Evolutionary conservation across 805 yeast genomes (phyloP), one percentile per base, ranked within the genome.

Genomic region (Candida rishiriensis): DNA sequence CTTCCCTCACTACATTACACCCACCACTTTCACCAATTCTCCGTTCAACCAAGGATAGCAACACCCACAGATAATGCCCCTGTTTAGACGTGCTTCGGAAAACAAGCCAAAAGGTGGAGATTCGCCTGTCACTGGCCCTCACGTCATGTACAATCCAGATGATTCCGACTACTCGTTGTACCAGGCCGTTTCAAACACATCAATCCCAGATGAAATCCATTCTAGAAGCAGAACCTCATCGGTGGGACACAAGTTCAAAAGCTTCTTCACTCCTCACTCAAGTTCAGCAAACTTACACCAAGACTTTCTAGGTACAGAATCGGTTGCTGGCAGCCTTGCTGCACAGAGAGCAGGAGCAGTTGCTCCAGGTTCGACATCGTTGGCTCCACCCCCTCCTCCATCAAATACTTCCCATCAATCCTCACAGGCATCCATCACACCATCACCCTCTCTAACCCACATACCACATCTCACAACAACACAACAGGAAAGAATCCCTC

Each of bases 221-320:
- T 36, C 50, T n/a, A 44, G 68, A 34, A 47, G 55, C 17, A 53
- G 64, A 34, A 39, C 53, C 28, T 41, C 57, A 3, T 63, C 69
- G 3, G 53, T 64, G 44, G 53, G 65, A 11, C 59, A 56, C 32
- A 55, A 58, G 42, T 59, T 64, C 34, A 63, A 61, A 47, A 59
- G 48, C 40, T 38, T 64, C 10, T 64, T 64, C 35, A 44, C 54
- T 16, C 57, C 57, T 12, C 53, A 52, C 36, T 50, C 54, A 8
- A 48, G 52, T 33, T 50, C 52, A 11, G 37, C 51, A 3, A 49
- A 21, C 31, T 40, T 51, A 31, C 41, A 36, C 5, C 51, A 46
- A 36, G 51, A 54, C 38, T 29, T 34, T 47, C 10, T 47, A 42
- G 36, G 10, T 18, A 12, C 36, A 12, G 15, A 33, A 39, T 12